Conservation (phyloP, 1,139 yeast genomes). For the Spathaspora sp. region DNA sequence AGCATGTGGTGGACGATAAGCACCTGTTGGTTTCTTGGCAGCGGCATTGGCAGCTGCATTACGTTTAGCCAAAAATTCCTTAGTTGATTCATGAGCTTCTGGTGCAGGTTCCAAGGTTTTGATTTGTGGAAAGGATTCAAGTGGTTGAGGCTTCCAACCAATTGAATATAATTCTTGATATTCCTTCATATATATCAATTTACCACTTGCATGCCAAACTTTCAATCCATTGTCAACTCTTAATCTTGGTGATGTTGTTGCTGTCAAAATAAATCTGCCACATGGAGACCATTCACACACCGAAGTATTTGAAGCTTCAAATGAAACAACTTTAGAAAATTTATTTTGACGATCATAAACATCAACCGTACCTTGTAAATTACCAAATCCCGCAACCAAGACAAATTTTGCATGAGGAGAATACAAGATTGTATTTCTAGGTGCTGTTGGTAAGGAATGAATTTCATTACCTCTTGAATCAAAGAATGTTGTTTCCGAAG, state of each 20-base stretch:
- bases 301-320: conserved; percentile 91
- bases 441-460: conserved; percentile 80
- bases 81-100: conserved; percentile 66
- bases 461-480: conserved; percentile 91
- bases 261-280: conserved; percentile 89
- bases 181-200: conserved; percentile 73
- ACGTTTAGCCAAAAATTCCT: conserved; percentile 51
- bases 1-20: conserved; percentile 96
- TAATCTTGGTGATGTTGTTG: conserved; percentile 94
- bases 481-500: conserved; percentile 91
- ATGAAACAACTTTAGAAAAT: conserved; percentile 73
- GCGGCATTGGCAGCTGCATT: conserved; percentile 38
- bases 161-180: conserved; percentile 78
- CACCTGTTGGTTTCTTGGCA: conserved; percentile 67
- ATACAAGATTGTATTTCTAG: conserved; percentile 86
- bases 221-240: conserved; percentile 95
- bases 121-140: conserved; percentile 59
- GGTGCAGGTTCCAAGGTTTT: conserved; percentile 57
- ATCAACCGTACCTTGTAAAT: conserved; percentile 94
- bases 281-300: conserved; percentile 99
- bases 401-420: conserved; percentile 94
- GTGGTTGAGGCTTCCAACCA: conserved; percentile 82
- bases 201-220: conserved; percentile 91
- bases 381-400: conserved; percentile 96
- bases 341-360: conserved; percentile 90